A percentile compares a stretch with the other conserved stretches of the same genome.
These are phyloP conservation scores for Halophytophthora batemanensis DNA, from an alignment of 352 stramenopile species.

Conservation along the genomic window DNA sequence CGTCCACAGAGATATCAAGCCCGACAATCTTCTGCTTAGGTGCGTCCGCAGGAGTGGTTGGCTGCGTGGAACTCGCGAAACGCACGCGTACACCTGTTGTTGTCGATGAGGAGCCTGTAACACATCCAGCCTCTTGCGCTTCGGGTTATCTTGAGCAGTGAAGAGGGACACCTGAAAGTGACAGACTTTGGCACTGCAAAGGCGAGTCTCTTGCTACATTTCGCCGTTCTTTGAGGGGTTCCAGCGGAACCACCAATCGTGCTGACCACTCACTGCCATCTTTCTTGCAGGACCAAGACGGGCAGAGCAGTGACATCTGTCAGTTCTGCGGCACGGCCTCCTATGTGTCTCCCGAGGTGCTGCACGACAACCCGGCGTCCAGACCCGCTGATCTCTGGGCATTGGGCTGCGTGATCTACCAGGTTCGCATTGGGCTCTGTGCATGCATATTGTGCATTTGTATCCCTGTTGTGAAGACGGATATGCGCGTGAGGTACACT, in stretches of 20 bases:
- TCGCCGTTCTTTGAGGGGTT: not conserved
- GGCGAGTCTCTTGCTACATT: constrained; percentile 18
- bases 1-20: constrained; percentile 96
- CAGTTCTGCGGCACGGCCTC: constrained; percentile 90
- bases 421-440: constrained; percentile 27
- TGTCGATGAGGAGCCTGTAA: not conserved
- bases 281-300: constrained; percentile 63
- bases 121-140: not conserved
- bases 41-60: constrained; percentile 13
- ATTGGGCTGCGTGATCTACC: constrained; percentile 88
- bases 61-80: not conserved
- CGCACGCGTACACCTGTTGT: not conserved
- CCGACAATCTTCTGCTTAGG: constrained; percentile 87
- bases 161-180: constrained; percentile 85
- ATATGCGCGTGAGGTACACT: not conserved
- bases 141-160: constrained; percentile 18
- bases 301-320: constrained; percentile 45
- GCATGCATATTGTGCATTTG: not conserved
- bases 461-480: not conserved
- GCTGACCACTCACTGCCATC: constrained; percentile 4
- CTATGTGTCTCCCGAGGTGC: constrained; percentile 91
- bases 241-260: constrained; percentile 1
- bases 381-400: constrained; percentile 88
- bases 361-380: constrained; percentile 80
- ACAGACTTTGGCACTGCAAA: constrained; percentile 90